Evolutionary conservation across 1,139 yeast genomes (phyloP), one percentile per base, ranked within the genome.

Genomic region (Yamadazyma aaseri): DNA sequence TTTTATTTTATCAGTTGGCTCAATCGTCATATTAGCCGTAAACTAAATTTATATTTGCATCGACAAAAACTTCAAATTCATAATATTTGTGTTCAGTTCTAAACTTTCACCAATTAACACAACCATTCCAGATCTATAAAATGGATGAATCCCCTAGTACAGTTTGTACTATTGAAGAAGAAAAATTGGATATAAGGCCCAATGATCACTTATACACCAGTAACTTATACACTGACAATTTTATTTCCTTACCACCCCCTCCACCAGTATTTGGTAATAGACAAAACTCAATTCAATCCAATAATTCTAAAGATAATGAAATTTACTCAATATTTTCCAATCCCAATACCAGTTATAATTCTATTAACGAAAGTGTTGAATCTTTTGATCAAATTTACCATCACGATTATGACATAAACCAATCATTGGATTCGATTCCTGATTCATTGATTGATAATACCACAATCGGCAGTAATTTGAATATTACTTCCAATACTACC

Each of bases 351-450:
- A 39, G 34, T 17, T 36, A 44, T 32, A 34, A 36, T 24, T 45
- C 49, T 18, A 30, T 42, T 34, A 40, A 41, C 28, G 39, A 42
- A 28, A 39, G 45, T 29, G 36, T 40, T 27, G 43, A 45, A 33
- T 37, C 42, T 10, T 28, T 40, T 32, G 60, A 55, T 31, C 49
- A 55, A 28, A 44, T 59, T 45, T 57, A 58, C 39, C 52, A 51
- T 35, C 45, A 49, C 16, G 65, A 59, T 25, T 55, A 55, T 31
- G 63, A 60, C 17, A 41, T 57, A 28, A 57, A 53, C 35, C 60
- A 55, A 6, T 54, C 61, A 2, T 47, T 60, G 18, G 65, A 61
- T 21, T 53, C 58, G 4, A 52, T 59, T 26, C 61, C 60, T 6
- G 20, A 28, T 17, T 18, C 32, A 6, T 26, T 25, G 9, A 32